phyloP scores from a whole-genome alignment of 2,329 filamentous ascomycete genomes.

The Pyricularia grisea region DNA sequence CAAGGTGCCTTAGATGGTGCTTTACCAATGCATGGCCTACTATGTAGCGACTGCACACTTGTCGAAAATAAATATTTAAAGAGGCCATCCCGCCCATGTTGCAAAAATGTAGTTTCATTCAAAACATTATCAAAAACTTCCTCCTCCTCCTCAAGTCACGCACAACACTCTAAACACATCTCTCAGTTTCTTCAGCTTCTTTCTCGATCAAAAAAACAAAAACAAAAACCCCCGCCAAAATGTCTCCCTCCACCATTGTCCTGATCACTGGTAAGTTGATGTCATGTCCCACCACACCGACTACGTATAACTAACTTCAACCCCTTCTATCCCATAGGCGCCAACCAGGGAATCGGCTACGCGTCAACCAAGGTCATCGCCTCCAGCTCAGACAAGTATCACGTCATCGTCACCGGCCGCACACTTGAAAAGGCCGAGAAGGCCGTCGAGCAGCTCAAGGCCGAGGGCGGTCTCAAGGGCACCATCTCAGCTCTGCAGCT shows the following conservation, averaged over 20 bases:
- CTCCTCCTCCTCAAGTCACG: background rate
- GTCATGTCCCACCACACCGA: too few species aligned
- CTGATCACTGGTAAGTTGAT: background rate
- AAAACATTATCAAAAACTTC: background rate
- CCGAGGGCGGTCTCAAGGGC: slow-evolving; percentile 9
- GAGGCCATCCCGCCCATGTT: background rate
- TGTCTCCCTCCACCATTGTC: slow-evolving; percentile 2
- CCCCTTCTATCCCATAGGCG: slow-evolving; percentile 18
- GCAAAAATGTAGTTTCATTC: background rate
- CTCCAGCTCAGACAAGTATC: slow-evolving; percentile 23
- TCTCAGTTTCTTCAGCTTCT: background rate
- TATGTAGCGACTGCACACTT: background rate
- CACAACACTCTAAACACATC: background rate
- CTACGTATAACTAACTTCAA: background rate
- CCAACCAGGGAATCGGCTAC: slow-evolving; percentile 32
- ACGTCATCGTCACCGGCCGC: slow-evolving; percentile 28
- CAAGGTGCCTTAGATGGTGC: background rate
- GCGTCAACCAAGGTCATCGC: slow-evolving; percentile 28
- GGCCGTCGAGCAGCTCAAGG: slow-evolving; percentile 21
- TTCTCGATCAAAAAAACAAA: too few species aligned
- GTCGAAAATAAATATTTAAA: background rate
- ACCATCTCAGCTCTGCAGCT: slow-evolving; percentile 26
- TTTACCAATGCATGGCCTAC: background rate
- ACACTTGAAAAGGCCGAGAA: slow-evolving; percentile 21
- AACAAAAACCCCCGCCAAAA: background rate